Conservation (phyloP, 805 yeast species). For the Candida maltosa region DNA sequence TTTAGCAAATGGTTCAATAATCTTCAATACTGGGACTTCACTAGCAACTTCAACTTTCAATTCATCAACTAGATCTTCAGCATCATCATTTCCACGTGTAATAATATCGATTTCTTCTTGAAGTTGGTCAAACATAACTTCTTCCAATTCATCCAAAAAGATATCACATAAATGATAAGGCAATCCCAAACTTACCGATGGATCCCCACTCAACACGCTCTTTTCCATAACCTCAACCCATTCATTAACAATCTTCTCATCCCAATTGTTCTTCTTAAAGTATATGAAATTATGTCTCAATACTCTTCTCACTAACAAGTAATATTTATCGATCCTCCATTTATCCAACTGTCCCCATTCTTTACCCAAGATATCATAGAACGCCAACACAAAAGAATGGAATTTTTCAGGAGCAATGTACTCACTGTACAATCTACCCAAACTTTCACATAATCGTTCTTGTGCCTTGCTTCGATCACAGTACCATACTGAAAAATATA, state of each 20-base stretch:
- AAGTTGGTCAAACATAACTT: conserved; percentile 49
- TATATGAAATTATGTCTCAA: conserved; percentile 61
- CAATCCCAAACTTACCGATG: conserved; percentile 65
- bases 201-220: conserved; percentile 56
- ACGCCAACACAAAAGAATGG: conserved; percentile 60
- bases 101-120: conserved; percentile 41
- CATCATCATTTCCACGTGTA: conserved; percentile 24
- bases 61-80: conserved; percentile 30
- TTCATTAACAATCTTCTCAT: conserved; percentile 37
- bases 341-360: conserved; percentile 88
- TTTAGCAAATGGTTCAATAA: conserved; percentile 60
- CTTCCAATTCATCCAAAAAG: conserved; percentile 78
- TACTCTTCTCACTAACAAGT: conserved; percentile 75
- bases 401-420: conserved; percentile 41
- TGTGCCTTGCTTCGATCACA: conserved; percentile 92
- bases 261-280: conserved; percentile 55
- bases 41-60: conserved; percentile 30
- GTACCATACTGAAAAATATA: conserved; percentile 94
- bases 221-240: conserved; percentile 43
- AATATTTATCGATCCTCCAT: conserved; percentile 83
- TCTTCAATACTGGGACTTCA: conserved; percentile 48
- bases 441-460: conserved; percentile 70
- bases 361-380: conserved; percentile 72
- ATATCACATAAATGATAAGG: conserved; percentile 85
- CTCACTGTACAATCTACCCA: conserved; percentile 56